Evolutionary conservation across 495 filamentous ascomycete genomes (phyloP), one percentile per base, ranked within the genome.

Genomic region (Coniosporium apollinis): DNA sequence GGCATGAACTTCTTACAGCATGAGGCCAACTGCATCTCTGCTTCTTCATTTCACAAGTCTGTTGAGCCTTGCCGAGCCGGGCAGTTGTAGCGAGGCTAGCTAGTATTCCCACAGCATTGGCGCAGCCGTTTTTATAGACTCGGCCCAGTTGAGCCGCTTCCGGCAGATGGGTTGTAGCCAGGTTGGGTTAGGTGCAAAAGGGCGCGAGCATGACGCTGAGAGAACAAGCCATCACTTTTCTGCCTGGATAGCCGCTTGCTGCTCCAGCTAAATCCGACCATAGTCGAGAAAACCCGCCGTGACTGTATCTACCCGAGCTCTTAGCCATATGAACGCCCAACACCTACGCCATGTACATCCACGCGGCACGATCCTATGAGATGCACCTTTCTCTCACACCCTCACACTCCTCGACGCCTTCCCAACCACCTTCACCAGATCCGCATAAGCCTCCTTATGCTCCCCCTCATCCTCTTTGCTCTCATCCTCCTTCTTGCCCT

Each of bases 241-340:
- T n/a, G n/a, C n/a, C n/a, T n/a, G n/a, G n/a, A n/a, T n/a, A n/a
- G 24, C 10, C 19, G 37, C 39, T 36, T 59, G 50, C 14, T 67
- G 53, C 34, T 73, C 71, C 34, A 73, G 65, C 66, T 66, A 71
- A 7, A 66, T 70, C 4, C 69, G 67, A 36, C 67, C 66, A 39
- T 70, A 64, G n/a, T 71, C 60, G 11, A 73, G 56, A 3, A 59
- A 54, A 22, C 71, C 51, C 10, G 71, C 67, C 6, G 65, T 61
- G 21, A 70, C 47, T 9, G 69, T 67, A 38, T 73, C 69, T 22
- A 69, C 41, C 26, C 70, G 41, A 19, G 58, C 64, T 5, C 66
- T 65, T 18, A 48, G 57, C 8, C 69, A 67, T 65, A 70, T 70
- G 24, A 26, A 26, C 24, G 24, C 24, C 24, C 13, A 9, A 26